Conservation (phyloP, 179 eudicot species). For the Vitellaria paradoxa region DNA sequence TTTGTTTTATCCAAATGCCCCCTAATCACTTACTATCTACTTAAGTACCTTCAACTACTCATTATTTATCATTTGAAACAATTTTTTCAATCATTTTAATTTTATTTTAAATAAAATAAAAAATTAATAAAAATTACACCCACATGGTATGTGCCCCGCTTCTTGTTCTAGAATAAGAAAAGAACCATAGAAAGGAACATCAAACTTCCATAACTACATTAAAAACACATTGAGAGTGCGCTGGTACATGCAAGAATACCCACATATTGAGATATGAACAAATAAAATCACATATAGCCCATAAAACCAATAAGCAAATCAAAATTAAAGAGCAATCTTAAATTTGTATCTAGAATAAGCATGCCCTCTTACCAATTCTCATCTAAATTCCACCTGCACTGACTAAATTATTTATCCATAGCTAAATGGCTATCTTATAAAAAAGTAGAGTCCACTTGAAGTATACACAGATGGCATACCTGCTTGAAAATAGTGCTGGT, state of each 20-base stretch:
- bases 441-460: constrained; percentile 3
- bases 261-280: not conserved
- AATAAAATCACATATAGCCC: not conserved
- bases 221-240: not conserved
- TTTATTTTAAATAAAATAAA: too few species aligned
- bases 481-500: constrained; percentile 98
- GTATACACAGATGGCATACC: constrained; percentile 31
- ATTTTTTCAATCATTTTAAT: too few species aligned
- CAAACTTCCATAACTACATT: not conserved
- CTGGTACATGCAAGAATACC: not conserved
- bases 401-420: not conserved
- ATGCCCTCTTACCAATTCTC: not conserved
- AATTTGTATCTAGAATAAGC: not conserved
- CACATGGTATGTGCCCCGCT: too few species aligned
- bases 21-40: too few species aligned
- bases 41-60: too few species aligned
- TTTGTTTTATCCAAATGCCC: too few species aligned
- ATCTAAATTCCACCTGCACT: not conserved
- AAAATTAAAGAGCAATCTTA: not conserved
- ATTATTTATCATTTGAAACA: too few species aligned
- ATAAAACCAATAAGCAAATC: not conserved
- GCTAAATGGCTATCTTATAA: not conserved
- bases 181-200: not conserved
- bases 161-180: too few species aligned
- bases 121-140: too few species aligned